Conservation (phyloP, 1,139 yeast species). For the Blastobotrys indianensis region DNA sequence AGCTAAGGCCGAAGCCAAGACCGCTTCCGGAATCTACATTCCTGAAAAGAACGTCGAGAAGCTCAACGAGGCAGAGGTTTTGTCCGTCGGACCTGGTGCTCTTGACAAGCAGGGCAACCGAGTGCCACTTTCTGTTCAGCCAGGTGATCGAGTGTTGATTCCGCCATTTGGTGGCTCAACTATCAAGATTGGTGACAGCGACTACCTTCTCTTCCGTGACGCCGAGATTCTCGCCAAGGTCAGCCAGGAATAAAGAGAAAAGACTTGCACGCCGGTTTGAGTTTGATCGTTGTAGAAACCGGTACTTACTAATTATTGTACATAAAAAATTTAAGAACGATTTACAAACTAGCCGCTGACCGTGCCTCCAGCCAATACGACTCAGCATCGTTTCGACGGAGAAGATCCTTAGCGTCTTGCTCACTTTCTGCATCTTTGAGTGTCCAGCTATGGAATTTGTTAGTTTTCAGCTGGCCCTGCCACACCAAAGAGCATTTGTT, state of each 20-base stretch:
- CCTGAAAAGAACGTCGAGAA: constrained; percentile 97
- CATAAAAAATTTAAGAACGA: too few relatives aligned
- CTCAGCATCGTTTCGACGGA: constrained; percentile 48
- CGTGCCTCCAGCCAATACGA: constrained; percentile 48
- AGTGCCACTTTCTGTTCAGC: constrained; percentile 65
- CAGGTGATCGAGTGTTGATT: constrained; percentile 90
- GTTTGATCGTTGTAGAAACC: not conserved
- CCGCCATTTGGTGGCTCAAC: constrained; percentile 88
- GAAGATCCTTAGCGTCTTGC: constrained; percentile 48
- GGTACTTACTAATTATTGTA: not conserved
- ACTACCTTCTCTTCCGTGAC: constrained; percentile 56
- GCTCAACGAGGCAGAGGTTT: constrained; percentile 52
- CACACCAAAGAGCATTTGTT: constrained; percentile 58
- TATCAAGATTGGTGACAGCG: constrained; percentile 74
- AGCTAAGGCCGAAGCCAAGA: constrained; percentile 83
- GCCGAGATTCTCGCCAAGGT: constrained; percentile 92
- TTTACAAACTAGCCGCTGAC: too few relatives aligned
- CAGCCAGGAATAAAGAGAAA: constrained; percentile 32
- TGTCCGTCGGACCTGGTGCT: constrained; percentile 50
- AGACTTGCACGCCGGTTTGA: too few relatives aligned
- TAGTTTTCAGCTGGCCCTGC: constrained; percentile 63
- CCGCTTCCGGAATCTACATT: constrained; percentile 90
- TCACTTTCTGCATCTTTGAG: constrained; percentile 46
- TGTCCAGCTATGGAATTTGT: constrained; percentile 60
- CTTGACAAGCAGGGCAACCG: constrained; percentile 54